Evolutionary conservation across 2,329 filamentous ascomycete genomes (phyloP).

Genomic region (Ophiocordyceps australis): DNA sequence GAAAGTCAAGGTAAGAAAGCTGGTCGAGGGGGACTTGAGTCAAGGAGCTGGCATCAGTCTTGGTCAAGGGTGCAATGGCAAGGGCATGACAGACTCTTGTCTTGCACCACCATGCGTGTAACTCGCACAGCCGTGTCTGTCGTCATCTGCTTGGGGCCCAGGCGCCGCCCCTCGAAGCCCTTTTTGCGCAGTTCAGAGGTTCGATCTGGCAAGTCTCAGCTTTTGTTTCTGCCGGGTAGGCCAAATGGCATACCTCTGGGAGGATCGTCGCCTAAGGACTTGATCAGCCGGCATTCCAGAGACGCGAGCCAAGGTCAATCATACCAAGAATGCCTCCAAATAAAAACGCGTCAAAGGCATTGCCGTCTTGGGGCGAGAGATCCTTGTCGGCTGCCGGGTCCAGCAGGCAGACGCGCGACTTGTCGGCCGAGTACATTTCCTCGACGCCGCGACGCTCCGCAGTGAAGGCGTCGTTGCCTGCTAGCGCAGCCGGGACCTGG

Average conservation of each 20-base stretch:
- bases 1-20: slow-evolving; percentile 71
- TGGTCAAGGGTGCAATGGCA: neutral
- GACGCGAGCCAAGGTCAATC: no score
- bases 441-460: slow-evolving; percentile 68
- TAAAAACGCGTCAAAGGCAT: slow-evolving; percentile 73
- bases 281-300: no score
- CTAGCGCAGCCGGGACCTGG: slow-evolving; percentile 40
- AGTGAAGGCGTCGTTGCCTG: slow-evolving; percentile 40
- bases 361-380: slow-evolving; percentile 64
- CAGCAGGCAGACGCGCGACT: slow-evolving; percentile 67
- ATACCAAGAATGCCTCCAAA: slow-evolving; percentile 91
- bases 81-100: slow-evolving; percentile 42
- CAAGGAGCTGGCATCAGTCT: slow-evolving; percentile 1
- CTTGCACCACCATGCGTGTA: slow-evolving; percentile 73
- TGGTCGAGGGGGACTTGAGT: slow-evolving; percentile 57
- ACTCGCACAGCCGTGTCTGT: slow-evolving; percentile 94
- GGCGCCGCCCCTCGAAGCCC: slow-evolving; percentile 69
- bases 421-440: slow-evolving; percentile 55
- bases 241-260: slow-evolving; percentile 50
- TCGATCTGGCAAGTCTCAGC: slow-evolving; percentile 41
- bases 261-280: slow-evolving; percentile 63
- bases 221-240: slow-evolving; percentile 1
- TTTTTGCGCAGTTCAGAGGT: slow-evolving; percentile 93
- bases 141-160: slow-evolving; percentile 94
- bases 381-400: slow-evolving; percentile 75